A percentile compares a stretch with the other conserved stretches of the same genome.
Evolutionary conservation across 164 flowering plant genomes (phyloP).

Genomic region (Brasenia schreberi): DNA sequence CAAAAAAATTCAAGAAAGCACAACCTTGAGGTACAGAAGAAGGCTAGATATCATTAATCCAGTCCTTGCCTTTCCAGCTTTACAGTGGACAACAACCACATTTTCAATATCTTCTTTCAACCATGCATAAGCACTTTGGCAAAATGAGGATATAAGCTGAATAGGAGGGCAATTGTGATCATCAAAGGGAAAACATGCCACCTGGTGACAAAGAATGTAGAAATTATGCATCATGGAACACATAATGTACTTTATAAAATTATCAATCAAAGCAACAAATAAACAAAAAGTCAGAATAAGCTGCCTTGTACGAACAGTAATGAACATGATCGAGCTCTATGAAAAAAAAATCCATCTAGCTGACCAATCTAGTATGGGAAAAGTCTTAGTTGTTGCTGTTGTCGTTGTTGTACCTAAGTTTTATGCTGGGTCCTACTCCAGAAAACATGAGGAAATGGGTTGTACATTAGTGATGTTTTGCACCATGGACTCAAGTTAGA

Average conservation of each 20-base stretch:
- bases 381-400: too few species aligned
- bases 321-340: too few species aligned
- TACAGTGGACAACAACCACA: slow-evolving; percentile 97
- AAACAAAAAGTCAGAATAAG: too few species aligned
- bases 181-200: slow-evolving; percentile 96
- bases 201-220: slow-evolving; percentile 28
- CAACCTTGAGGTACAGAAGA: slow-evolving; percentile 77
- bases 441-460: too few species aligned
- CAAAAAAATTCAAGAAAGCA: background rate
- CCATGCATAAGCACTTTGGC: slow-evolving; percentile 98
- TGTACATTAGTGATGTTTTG: too few species aligned
- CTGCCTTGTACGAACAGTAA: too few species aligned
- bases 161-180: slow-evolving; percentile 97
- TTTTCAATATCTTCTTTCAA: slow-evolving; percentile 94
- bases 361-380: too few species aligned
- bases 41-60: slow-evolving; percentile 98
- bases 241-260: background rate
- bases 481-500: too few species aligned
- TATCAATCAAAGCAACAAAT: background rate
- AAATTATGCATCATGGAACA: background rate
- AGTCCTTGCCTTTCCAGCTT: slow-evolving; percentile 99
- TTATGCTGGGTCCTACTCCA: too few species aligned
- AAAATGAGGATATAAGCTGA: slow-evolving; percentile 74
- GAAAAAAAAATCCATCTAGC: too few species aligned
- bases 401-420: too few species aligned